Evolutionary conservation across 495 filamentous ascomycete species (phyloP), one percentile per base, ranked within the genome.

Genomic region (Penicillium simplicissimum): DNA sequence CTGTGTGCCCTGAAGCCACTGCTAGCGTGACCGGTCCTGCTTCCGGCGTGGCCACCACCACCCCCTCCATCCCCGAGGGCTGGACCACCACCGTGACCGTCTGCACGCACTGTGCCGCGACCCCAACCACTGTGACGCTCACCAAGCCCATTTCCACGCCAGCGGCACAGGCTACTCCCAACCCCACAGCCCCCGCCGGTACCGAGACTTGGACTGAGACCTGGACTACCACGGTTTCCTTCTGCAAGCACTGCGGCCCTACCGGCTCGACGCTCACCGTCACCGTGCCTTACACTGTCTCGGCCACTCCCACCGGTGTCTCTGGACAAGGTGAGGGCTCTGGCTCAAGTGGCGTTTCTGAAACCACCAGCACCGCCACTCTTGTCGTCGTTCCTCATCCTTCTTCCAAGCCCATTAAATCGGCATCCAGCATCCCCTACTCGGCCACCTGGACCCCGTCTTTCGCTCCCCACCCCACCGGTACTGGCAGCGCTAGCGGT

Each of bases 61-160:
- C 67, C 2, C 58, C 61, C 0, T 62, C 68, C 34, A 67, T 79
- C 8, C 76, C 77, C 3, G 72, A 76, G 45, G 79, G 79, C 59
- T 82, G 79, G 76, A 79, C 75, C 25, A 78, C 76, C 11, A 81
- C 77, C n/a, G 78, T 77, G 9, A 77, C 74, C n/a, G 75, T 78
- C 45, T 83, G 80, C 76, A 77, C 71, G 8, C 67, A 74, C 9
- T 82, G 80, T 61, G 77, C 69, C 34, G 67, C 76, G 23, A 76
- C 72, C 11, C 72, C 76, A 0, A 74, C 73, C 1, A 72, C 76
- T 6, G 74, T 79, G 48, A 82, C 78, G n/a, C 67, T 81, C 45
- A 82, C 79, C 38, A 52, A 74, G 45, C 79, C 79, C 31, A 55
- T 51, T 38, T 34, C 61, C 14, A 61, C 58, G 17, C 42, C 64